A percentile compares a stretch with the other conserved stretches of the same genome.
phyloP scores from a whole-genome alignment of 2,329 filamentous ascomycete species.

The Blastomyces parvus region DNA sequence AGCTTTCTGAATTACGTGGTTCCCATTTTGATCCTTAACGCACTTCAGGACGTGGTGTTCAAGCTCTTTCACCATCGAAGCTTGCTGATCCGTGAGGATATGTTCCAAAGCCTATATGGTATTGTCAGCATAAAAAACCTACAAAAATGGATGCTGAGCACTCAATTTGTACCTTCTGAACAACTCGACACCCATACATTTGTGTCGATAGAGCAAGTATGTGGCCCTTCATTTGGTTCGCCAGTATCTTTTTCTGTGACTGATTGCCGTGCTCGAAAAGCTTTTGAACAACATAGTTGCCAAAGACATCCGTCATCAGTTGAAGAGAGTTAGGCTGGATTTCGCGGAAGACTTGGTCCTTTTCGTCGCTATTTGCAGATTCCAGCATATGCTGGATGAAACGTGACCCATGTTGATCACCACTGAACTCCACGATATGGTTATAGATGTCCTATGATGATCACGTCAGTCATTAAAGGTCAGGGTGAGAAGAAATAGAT shows the following conservation, averaged over 20 bases:
- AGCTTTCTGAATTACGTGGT: slow-evolving; percentile 92
- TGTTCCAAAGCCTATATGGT: slow-evolving; percentile 65
- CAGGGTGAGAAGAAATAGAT: not conserved
- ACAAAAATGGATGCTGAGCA: not conserved
- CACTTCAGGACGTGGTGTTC: slow-evolving; percentile 65
- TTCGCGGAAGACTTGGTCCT: slow-evolving; percentile 80
- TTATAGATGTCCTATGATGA: slow-evolving; percentile 61
- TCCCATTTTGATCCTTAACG: slow-evolving; percentile 81
- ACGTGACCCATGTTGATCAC: slow-evolving; percentile 88
- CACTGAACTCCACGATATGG: slow-evolving; percentile 86
- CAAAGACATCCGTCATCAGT: slow-evolving; percentile 92
- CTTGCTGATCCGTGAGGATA: slow-evolving; percentile 85
- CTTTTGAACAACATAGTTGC: slow-evolving; percentile 97
- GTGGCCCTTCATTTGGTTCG: slow-evolving; percentile 77
- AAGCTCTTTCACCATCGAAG: slow-evolving; percentile 71
- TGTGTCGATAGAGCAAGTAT: slow-evolving; percentile 70
- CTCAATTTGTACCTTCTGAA: slow-evolving; percentile 62
- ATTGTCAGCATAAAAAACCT: slow-evolving; percentile 16
- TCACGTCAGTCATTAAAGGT: not conserved
- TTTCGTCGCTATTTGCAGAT: slow-evolving; percentile 89
- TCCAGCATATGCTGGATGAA: slow-evolving; percentile 93
- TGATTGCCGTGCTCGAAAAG: slow-evolving; percentile 95
- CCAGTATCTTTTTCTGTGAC: slow-evolving; percentile 78
- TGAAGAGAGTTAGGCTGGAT: slow-evolving; percentile 75
- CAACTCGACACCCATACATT: slow-evolving; percentile 89